Base-by-base conservation (phyloP, 1,139 yeast genomes). In the Wickerhamiella infanticola region DNA sequence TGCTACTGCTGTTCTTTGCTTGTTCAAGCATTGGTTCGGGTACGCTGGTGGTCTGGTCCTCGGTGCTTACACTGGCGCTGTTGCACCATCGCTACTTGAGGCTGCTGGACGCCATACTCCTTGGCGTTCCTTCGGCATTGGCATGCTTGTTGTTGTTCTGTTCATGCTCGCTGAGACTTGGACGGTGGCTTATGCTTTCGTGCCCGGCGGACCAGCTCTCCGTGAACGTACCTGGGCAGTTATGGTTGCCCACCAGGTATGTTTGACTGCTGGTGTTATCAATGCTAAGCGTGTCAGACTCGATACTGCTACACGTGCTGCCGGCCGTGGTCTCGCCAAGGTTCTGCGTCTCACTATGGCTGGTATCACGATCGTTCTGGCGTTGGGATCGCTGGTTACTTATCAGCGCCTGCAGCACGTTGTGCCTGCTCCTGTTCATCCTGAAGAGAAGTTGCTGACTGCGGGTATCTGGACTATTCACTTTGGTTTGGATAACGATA, bases 401-500 rank as follows among this genome's bases (percentile, higher is more conserved):
- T 72, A 75, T 57, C 64, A 72, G 50, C 72, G 95, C 55, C 72
- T 72, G 59, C 82, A 81, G 51, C 64, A 70, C 8, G 63, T 62
- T 8, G 71, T 72, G 13, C 83, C 83, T 41, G 63, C 64, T 48
- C 97, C 97, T 25, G 79, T 77, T 58, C 90, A 88, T 58, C 79
- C 81, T 25, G 79, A 79, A 9, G 75, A 86, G 8, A 73, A 77
- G 56, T 63, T 85, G 3, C 75, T 90, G 58, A 86, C 95, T 2
- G 88, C 96, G 0, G 98, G 96, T 59, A 88, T 90, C 52, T 90
- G 98, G 98, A 90, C 98, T 37, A 80, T 90, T 52, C 98, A 90
- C 65, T 90, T 90, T 60, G 98, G 96, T 24, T 72, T 90, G 47
- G 98, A 90, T 62, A 90, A 90, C 61, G 95, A 88, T 61, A 82